phyloP scores from a whole-genome alignment of 768 basidiomycete species.

The Auriscalpium orientale region DNA sequence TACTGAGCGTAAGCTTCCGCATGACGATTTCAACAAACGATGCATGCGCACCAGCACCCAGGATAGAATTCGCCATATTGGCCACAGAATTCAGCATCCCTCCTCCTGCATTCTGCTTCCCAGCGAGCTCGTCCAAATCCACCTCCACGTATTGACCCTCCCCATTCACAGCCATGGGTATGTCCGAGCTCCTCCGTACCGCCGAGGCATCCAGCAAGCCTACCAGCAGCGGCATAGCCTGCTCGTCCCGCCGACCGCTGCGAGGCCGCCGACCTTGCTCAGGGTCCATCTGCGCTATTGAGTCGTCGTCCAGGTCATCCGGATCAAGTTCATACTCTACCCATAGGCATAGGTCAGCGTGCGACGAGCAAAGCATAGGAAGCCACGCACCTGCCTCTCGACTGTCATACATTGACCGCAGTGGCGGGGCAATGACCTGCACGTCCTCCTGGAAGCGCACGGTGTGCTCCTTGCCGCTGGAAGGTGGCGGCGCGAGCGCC shows the following conservation, averaged over 20 bases:
- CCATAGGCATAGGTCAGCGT: constrained; percentile 7
- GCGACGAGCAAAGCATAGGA: not conserved
- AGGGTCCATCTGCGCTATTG: constrained; percentile 24
- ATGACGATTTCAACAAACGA: constrained; percentile 11
- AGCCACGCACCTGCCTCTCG: constrained; percentile 71
- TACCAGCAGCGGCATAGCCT: constrained; percentile 68
- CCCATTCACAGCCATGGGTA: constrained; percentile 32
- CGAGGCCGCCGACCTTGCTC: constrained; percentile 22
- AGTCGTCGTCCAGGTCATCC: constrained; percentile 65
- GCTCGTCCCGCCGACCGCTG: constrained; percentile 35
- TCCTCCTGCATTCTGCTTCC: constrained; percentile 60
- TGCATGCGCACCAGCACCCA: constrained; percentile 70
- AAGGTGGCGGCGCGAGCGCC: constrained; percentile 17
- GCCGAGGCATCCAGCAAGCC: constrained; percentile 65
- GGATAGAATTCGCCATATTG: constrained; percentile 94
- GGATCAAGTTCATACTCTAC: constrained; percentile 79
- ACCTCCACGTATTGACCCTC: constrained; percentile 31
- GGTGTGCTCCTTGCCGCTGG: constrained; percentile 14
- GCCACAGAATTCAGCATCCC: constrained; percentile 74
- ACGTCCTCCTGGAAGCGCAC: constrained; percentile 67
- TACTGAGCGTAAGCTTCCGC: not conserved
- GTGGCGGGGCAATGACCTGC: constrained; percentile 56
- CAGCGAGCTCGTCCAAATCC: constrained; percentile 67
- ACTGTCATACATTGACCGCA: constrained; percentile 67
- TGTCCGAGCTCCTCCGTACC: constrained; percentile 49